These are phyloP conservation scores for Tuber borchii DNA, from an alignment of 495 filamentous ascomycete species.

Conservation along the genomic window DNA sequence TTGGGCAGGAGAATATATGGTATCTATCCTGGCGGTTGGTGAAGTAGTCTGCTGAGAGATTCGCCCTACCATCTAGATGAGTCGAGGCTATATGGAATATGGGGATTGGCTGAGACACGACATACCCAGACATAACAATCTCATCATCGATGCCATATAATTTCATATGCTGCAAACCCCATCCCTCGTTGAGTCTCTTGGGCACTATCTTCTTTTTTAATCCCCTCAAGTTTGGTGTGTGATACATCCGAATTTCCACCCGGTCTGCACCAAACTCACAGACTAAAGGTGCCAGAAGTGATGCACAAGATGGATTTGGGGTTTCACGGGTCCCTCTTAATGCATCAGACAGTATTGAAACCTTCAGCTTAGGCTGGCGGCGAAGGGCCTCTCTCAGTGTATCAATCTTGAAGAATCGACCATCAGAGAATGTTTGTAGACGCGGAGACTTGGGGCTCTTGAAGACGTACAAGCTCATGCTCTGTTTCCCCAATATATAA, in stretches of 20 bases:
- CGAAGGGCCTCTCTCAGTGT: constrained; percentile 69
- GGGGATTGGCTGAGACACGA: constrained; percentile 4
- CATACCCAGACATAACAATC: constrained; percentile 83
- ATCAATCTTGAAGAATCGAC: constrained; percentile 52
- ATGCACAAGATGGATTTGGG: constrained; percentile 81
- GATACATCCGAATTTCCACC: constrained; percentile 95
- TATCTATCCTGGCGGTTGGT: constrained; percentile 93
- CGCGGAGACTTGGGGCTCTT: background rate
- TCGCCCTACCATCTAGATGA: constrained; percentile 54
- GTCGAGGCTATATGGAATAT: background rate
- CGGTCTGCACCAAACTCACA: constrained; percentile 73
- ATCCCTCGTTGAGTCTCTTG: constrained; percentile 90
- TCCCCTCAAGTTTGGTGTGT: constrained; percentile 92
- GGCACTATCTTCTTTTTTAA: constrained; percentile 75
- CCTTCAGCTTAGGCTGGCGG: constrained; percentile 65
- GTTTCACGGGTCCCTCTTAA: constrained; percentile 87
- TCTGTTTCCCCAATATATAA: constrained; percentile 95
- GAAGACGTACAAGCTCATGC: constrained; percentile 62
- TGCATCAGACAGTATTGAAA: constrained; percentile 90
- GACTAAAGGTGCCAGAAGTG: constrained; percentile 73
- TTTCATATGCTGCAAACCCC: constrained; percentile 99
- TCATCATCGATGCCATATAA: constrained; percentile 94
- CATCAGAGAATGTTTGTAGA: constrained; percentile 16
- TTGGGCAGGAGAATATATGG: constrained; percentile 74
- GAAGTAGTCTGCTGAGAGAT: constrained; percentile 91